Base-by-base conservation (phyloP, 345 rosid genomes). In the Eucalyptus curtisii region DNA sequence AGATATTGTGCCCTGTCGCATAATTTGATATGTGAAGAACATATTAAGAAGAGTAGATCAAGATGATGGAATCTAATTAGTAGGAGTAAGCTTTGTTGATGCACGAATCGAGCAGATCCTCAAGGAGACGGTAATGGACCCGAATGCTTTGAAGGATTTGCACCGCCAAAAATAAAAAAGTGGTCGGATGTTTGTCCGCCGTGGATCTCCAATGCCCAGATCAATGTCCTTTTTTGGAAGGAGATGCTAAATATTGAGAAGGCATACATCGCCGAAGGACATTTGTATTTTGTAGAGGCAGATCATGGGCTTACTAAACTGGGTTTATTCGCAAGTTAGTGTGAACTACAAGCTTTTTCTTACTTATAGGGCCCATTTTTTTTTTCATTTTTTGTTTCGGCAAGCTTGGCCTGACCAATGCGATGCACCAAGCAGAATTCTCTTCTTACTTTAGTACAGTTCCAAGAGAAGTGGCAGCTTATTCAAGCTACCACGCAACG, bases 321-420 rank as follows among this genome's bases (percentile, higher is more conserved):
- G 64, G n/a, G 64, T n/a, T 57, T 57, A 57, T 11, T 57, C 7
- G 0, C 13, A 5, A 24, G 64, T 25, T 11, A 24, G 13, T 57
- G 0, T 25, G 8, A 50, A 50, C 53, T 50, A 16, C 6, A 50
- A 50, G 53, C 22, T 16, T 5, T 57, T 57, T 57, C 12, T 57
- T 57, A 24, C 66, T 0, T 2, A 0, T 24, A 57, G n/a, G 64
- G n/a, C 66, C 66, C n/a, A 3, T 0, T 9, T 1, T 4, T 5
- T 5, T n/a, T n/a, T n/a, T n/a, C n/a, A 37, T 1, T 49, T 6
- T 2, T 13, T 1, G 15, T 6, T 25, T 10, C 2, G n/a, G 0
- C 66, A 57, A 10, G n/a, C 0, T 25, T 25, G 30, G 66, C 7
- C n/a, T 0, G 0, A 57, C 66, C 66, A 3, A 57, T 57, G 66